Base-by-base conservation (phyloP, 192 early-diverging fungal genomes). In the Coemansia sp. region DNA sequence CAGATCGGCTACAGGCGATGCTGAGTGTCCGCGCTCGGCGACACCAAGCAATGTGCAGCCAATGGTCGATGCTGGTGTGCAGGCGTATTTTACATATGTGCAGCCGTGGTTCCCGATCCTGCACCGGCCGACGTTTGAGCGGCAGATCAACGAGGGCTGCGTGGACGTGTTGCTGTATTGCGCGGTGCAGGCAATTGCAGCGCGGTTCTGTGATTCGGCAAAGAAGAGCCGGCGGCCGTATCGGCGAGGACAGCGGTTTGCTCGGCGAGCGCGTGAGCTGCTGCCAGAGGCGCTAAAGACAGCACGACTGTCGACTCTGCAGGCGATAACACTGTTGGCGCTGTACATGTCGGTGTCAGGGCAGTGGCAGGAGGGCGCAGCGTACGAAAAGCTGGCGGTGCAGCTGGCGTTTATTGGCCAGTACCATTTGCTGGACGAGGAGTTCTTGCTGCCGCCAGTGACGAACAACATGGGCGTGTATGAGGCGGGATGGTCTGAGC, bases 61-160 rank as follows among this genome's bases (percentile, higher is more conserved):
- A 7, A 29, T 60, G 1, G 61, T 70, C n/a, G 78, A 81, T 38
- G 77, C 64, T 6, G 68, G 68, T 1, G 57, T 80, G 17, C 59
- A 52, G 2, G 51, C 56, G 56, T 80, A 80, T 56, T 80, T 80
- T 65, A 32, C 62, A 4, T 80, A 72, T 17, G 78, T 80, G 53
- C 78, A 80, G 41, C 78, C 78, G 25, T 80, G 78, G 78, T 51
- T 80, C 32, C 78, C 78, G 5, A 63, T 80, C 10, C 78, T 80
- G 7, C 78, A 80, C 45, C 68, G 69, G 21, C 78, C 72, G 35
- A 75, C 78, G 21, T 80, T 80, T 59, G 78, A 80, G 53, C 61
- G 55, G 17, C 72, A 75, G 57, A 54, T 80, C 14, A 38, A 37
- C 8, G 69, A 75, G 0, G 78, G 72, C 21, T 9, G 35, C 1